Evolutionary conservation across 345 rosid species (phyloP), one percentile per base, ranked within the genome.

Genomic region (Euphorbia pulcherrima): DNA sequence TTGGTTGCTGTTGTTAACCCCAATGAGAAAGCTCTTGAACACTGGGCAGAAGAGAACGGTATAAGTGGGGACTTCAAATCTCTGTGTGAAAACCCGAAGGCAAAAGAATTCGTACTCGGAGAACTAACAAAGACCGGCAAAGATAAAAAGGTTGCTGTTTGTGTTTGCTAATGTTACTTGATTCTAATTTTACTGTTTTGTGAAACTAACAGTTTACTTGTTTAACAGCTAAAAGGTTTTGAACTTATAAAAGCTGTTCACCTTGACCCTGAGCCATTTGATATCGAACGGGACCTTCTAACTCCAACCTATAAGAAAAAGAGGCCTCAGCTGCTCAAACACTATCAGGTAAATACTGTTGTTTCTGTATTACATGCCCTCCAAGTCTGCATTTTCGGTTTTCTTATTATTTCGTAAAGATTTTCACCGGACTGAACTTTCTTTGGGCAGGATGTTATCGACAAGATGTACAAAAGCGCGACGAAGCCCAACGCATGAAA

Each of bases 231-330:
- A 65, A 95, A 87, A 76, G 97, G 99, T 44, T 95, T 92, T 72
- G 97, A 95, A 85, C 68, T 83, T 53, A 75, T 95, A 66, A 95
- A 74, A 79, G 96, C 79, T 33, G 84, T 92, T 56, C 90, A 95
- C 63, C 83, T 92, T 33, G 99, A 92, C 47, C 88, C 96, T 2
- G 86, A 75, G 47, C 90, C 97, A 59, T 95, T 95, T 11, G 97
- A 95, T 75, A 84, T 89, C 77, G 97, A 89, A 16, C 90, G 92
- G 4, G 94, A 92, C 69, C 90, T 92, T 29, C 86, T 92, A n/a
- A 92, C 99, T 56, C 99, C 99, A 39, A 90, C 97, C 8, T 95
- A 83, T 63, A 92, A 95, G 87, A 95, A 84, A 85, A 95, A 90
- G 85, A 83, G 99, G 69, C 97, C 97, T 51, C 99, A 95, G 59